Evolutionary conservation across 108 stramenopile genomes (phyloP).

Genomic region (Cyclotella baltica): DNA sequence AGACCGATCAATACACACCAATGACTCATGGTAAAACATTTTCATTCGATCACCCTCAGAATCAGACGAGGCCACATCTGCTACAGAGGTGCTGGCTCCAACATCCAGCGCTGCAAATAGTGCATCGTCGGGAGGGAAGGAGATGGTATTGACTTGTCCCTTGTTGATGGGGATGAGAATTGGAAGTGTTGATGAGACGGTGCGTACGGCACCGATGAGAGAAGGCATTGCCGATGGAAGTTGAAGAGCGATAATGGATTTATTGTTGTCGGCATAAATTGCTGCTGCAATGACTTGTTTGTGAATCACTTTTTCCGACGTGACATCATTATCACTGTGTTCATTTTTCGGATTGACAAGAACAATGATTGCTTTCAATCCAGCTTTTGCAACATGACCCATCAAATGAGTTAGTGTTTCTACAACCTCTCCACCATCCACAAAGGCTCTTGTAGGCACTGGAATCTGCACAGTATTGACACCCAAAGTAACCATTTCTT

Average conservation of each 20-base stretch:
- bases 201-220: constrained; percentile 42
- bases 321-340: neutral
- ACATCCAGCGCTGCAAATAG: constrained; percentile 62
- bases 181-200: constrained; percentile 26
- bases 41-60: constrained; percentile 71
- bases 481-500: constrained; percentile 64
- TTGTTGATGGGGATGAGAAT: constrained; percentile 63
- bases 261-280: constrained; percentile 37
- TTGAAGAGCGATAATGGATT: constrained; percentile 53
- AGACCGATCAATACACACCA: constrained; percentile 67
- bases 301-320: constrained; percentile 23
- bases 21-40: constrained; percentile 78
- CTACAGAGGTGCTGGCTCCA: constrained; percentile 53
- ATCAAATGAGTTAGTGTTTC: constrained; percentile 22
- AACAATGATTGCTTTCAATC: constrained; percentile 56
- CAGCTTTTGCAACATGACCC: constrained; percentile 37
- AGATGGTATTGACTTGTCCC: constrained; percentile 38
- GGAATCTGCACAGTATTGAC: constrained; percentile 79
- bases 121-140: constrained; percentile 37
- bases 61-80: constrained; percentile 70
- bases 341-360: constrained; percentile 15
- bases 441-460: constrained; percentile 57
- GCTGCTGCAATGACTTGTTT: constrained; percentile 59
- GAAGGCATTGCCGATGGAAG: constrained; percentile 50
- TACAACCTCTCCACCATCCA: constrained; percentile 12